Evolutionary conservation across 371 early-diverging fungal genomes (phyloP), one percentile per base, ranked within the genome.

Genomic region (Rhizopus delemar): DNA sequence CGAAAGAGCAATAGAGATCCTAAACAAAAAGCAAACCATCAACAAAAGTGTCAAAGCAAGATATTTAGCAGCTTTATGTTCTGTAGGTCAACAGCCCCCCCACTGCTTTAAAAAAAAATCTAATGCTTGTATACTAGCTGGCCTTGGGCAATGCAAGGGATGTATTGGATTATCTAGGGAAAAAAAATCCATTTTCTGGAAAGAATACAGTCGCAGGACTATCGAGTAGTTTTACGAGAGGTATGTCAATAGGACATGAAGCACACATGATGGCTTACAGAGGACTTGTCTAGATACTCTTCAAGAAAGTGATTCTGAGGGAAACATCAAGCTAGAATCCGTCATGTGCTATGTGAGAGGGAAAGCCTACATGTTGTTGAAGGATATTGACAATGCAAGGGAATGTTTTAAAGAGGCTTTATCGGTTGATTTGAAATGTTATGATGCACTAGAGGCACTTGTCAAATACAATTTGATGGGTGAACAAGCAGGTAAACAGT

Each of bases 351-450:
- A 80, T 64, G 75, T 86, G 5, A 73, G 86, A 56, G 92, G 90
- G 38, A 57, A 75, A 16, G 82, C 83, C 2, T 85, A 78, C 58
- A 65, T 84, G 22, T 66, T 82, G n/a, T 57, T 76, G 34, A 72
- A 76, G 9, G 78, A 88, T 45, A 57, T 78, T 5, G 70, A 63
- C 5, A 64, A 66, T 29, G 91, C 91, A 6, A 83, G 83, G 51
- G 80, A 80, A 15, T 77, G 80, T 56, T 90, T 83, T 57, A 82
- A 83, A 51, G 85, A 88, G 54, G 85, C 93, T 3, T 70, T 90
- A 12, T 52, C 32, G 5, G 64, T 80, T 0, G 93, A 92, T 66
- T 81, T 86, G 9, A 83, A 86, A 57, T 90, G 89, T 55, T 86
- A 77, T 57, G 90, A 86, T 82, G 87, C 92, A 4, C 73, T 89